These are phyloP conservation scores for Elaeis oleifera DNA, from an alignment of 202 grass and related monocot species.

Conservation along the genomic window DNA sequence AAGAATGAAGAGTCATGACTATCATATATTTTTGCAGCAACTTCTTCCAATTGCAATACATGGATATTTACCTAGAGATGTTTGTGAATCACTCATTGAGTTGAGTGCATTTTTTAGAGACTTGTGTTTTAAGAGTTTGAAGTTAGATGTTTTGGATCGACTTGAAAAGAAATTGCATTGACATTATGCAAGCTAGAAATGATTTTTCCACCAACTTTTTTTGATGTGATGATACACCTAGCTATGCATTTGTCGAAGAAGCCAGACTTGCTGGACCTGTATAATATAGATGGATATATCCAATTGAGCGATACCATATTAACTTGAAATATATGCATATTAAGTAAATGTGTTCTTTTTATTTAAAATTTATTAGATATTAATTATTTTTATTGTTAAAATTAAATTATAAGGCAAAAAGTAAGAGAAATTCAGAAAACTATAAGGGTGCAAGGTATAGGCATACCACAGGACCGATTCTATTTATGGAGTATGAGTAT, in stretches of 20 bases:
- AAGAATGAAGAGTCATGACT: slow-evolving; percentile 3
- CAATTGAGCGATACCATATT: slow-evolving; percentile 2
- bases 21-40: background rate
- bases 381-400: too few relatives aligned
- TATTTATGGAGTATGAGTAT: too few relatives aligned
- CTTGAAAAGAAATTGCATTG: background rate
- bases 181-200: slow-evolving; percentile 6
- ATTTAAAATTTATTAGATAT: too few relatives aligned
- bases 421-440: too few relatives aligned
- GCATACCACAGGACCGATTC: too few relatives aligned
- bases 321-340: too few relatives aligned
- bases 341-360: too few relatives aligned
- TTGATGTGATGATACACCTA: slow-evolving; percentile 3
- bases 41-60: too few relatives aligned
- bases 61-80: background rate
- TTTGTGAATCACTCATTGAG: background rate
- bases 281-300: slow-evolving; percentile 16
- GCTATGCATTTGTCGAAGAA: slow-evolving; percentile 11
- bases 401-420: too few relatives aligned
- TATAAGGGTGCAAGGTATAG: too few relatives aligned
- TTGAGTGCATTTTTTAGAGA: background rate
- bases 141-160: background rate
- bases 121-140: slow-evolving; percentile 6
- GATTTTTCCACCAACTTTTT: background rate
- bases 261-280: background rate